These are phyloP conservation scores for Boletus subparvulus DNA, from an alignment of 768 basidiomycete genomes.

Conservation along the genomic window DNA sequence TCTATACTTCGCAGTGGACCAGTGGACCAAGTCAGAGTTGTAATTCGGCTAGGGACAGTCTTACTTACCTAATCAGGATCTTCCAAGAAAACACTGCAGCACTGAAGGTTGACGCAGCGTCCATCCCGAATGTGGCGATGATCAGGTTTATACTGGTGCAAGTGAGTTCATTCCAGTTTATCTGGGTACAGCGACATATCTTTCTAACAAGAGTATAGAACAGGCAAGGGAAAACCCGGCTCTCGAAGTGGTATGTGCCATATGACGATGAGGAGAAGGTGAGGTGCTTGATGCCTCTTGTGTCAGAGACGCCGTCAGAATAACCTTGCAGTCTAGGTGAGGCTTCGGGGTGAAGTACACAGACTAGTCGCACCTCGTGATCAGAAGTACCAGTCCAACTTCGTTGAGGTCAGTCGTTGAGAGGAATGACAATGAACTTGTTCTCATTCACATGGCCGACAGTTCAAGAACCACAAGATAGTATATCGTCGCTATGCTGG, in stretches of 20 bases:
- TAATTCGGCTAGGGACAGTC: neutral
- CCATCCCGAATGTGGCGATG: constrained; percentile 49
- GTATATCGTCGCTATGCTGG: constrained; percentile 97
- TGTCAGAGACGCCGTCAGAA: neutral
- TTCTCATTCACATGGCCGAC: constrained; percentile 7
- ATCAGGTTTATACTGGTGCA: constrained; percentile 98
- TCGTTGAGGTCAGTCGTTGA: constrained; percentile 80
- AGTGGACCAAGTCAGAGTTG: neutral
- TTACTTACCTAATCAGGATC: constrained; percentile 15
- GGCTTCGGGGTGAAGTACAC: constrained; percentile 95
- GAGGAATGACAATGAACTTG: neutral
- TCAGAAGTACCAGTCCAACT: constrained; percentile 99
- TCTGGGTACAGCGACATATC: neutral
- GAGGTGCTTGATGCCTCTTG: constrained; percentile 7
- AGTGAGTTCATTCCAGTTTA: constrained; percentile 42
- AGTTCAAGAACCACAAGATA: constrained; percentile 98
- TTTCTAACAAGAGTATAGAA: constrained; percentile 53
- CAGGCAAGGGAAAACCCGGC: constrained; percentile 94
- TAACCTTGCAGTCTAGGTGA: constrained; percentile 53
- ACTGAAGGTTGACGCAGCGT: neutral
- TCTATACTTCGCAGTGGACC: neutral
- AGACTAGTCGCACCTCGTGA: constrained; percentile 93
- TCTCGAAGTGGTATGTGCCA: constrained; percentile 99
- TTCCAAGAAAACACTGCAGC: neutral
- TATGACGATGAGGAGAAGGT: constrained; percentile 99